Percentiles rank a stretch among this genome's conserved stretches.
phyloP scores from a whole-genome alignment of 164 flowering plant species.

The Liquidambar formosana region DNA sequence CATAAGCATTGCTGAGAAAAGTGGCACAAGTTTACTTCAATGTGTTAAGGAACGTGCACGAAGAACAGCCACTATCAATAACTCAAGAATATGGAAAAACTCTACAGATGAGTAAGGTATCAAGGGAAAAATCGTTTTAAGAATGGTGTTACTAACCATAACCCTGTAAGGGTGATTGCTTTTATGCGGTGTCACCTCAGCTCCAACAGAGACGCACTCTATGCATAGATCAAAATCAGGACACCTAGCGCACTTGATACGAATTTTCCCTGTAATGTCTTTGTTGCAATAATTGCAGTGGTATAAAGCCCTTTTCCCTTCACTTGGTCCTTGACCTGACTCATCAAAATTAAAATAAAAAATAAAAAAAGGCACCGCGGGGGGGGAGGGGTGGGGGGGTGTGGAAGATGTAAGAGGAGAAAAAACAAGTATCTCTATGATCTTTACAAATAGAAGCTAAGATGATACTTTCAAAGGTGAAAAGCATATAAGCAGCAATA shows the following conservation, averaged over 20 bases:
- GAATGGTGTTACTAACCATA: conserved; percentile 33
- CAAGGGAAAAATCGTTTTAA: background rate
- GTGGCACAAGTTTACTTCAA: background rate
- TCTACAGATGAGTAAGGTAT: background rate
- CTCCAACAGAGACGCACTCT: conserved; percentile 55
- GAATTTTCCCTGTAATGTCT: conserved; percentile 74
- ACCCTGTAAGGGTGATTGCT: conserved; percentile 46
- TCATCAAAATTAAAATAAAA: conserved; percentile 3
- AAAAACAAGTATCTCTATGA: background rate
- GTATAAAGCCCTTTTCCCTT: conserved; percentile 69
- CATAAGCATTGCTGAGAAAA: background rate
- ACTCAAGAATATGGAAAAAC: too few species aligned
- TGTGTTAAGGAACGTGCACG: background rate
- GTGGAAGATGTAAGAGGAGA: background rate
- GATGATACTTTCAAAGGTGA: background rate
- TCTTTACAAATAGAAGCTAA: background rate
- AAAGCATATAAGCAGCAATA: background rate
- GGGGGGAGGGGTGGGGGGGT: too few species aligned
- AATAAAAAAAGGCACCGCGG: background rate
- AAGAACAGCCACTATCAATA: too few species aligned
- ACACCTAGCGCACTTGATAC: conserved; percentile 71
- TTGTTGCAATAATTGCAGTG: conserved; percentile 87
- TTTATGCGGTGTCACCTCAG: conserved; percentile 47
- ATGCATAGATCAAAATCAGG: conserved; percentile 72
- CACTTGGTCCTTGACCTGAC: conserved; percentile 58